Base-by-base conservation (phyloP, 371 early-diverging fungal species). In the Chytridium lagenaria region DNA sequence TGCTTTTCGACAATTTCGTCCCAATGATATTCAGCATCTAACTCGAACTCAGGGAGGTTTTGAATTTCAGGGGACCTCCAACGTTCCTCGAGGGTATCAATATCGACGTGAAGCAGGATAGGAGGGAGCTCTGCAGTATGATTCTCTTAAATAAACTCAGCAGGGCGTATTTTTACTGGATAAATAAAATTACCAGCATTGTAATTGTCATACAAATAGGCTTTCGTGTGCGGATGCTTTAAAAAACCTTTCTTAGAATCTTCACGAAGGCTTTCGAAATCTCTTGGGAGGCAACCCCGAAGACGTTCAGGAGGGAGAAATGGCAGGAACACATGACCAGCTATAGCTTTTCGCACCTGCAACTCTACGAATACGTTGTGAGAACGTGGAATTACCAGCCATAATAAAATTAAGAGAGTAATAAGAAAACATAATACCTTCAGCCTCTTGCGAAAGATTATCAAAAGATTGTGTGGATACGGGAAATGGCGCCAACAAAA, bases 401-500 rank as follows among this genome's bases (percentile, higher is more conserved):
- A 44, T 44, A 12, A 44, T 7, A 12, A 44, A 44, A 44, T 44
- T 44, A 44, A 19, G 19, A 44, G 7, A 12, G 7, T 44, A 12
- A 19, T 44, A 44, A 44, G 55, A 44, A 12, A 12, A 19, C 44
- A 7, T 12, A 10, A 52, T n/a, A 52, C 55, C 55, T 52, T 52
- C 55, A 5, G 5, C 16, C 26, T 52, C 55, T 26, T 26, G 5
- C 23, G 55, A 52, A 52, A 52, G 5, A 26, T 22, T 26, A 15
- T 7, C 19, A 44, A 23, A 22, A n/a, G 7, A 5, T 26, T 7
- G 55, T 5, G 26, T 22, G 26, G 5, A 12, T 52, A 23, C n/a
- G 55, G 55, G 26, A 52, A 52, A 23, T 52, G 55, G 23, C 55
- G 55, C 55, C 55, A 52, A 23, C 55, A 12, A 7, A 7, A 52